A percentile compares a stretch with the other conserved stretches of the same genome.
Conservation (phyloP, 2,329 filamentous ascomycete genomes). For the Aspergillus tanneri region DNA sequence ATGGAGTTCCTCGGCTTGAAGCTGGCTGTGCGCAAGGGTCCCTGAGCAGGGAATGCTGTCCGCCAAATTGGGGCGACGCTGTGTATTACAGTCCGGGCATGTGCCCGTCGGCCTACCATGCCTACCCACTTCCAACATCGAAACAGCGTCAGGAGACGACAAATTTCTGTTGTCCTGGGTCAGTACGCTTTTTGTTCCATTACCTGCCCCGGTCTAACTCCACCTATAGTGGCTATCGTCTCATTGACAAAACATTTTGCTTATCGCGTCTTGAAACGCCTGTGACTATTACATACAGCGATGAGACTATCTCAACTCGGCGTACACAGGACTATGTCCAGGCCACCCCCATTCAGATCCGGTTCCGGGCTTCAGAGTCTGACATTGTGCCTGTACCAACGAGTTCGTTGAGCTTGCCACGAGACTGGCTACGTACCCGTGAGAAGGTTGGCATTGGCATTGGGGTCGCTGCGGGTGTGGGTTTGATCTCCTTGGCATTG, state of each 20-base stretch:
- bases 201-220: background rate
- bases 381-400: conserved; percentile 10
- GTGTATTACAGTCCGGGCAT: conserved; percentile 18
- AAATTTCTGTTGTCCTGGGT: conserved; percentile 16
- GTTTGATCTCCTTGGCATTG: background rate
- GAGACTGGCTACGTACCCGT: conserved; percentile 4
- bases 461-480: conserved; percentile 2
- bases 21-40: conserved; percentile 12
- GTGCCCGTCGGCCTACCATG: conserved; percentile 15
- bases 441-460: conserved; percentile 15
- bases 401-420: conserved; percentile 3
- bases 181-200: background rate
- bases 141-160: conserved; percentile 17
- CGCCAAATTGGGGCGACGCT: conserved; percentile 7
- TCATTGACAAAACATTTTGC: background rate
- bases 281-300: conserved; percentile 10
- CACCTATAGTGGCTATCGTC: background rate
- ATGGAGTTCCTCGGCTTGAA: conserved; percentile 3
- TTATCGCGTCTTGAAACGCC: background rate
- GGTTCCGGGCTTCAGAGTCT: conserved; percentile 16
- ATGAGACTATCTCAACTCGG: background rate
- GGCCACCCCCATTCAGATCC: conserved; percentile 18
- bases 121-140: conserved; percentile 13
- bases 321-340: conserved; percentile 11
- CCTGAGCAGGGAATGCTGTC: conserved; percentile 13